Percentiles rank a stretch among this genome's conserved stretches.
These are phyloP conservation scores for Penicillium aurantiogriseum DNA, from an alignment of 2,329 filamentous ascomycete species.

Conservation along the genomic window DNA sequence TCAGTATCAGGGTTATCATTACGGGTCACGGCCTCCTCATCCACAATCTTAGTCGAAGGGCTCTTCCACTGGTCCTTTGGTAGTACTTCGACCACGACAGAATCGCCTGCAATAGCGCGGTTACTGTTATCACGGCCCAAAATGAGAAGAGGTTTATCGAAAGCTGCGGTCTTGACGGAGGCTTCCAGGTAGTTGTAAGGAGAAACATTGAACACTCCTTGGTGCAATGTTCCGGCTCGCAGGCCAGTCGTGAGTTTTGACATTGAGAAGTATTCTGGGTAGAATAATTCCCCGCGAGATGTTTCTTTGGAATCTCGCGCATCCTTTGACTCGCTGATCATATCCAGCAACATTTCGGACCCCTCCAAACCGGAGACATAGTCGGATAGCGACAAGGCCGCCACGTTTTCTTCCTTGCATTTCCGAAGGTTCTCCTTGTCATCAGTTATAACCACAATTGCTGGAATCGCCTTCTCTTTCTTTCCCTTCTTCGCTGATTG, in stretches of 20 bases:
- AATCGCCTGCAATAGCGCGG: conserved; percentile 83
- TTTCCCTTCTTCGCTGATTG: conserved; percentile 55
- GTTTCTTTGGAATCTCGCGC: conserved; percentile 61
- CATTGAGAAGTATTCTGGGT: conserved; percentile 83
- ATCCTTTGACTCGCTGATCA: conserved; percentile 80
- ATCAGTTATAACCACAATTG: conserved; percentile 90
- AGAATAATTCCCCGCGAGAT: conserved; percentile 69
- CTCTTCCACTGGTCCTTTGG: conserved; percentile 96
- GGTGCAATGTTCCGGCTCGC: conserved; percentile 83
- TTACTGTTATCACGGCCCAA: conserved; percentile 96
- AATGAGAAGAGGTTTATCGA: conserved; percentile 83
- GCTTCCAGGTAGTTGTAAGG: conserved; percentile 98
- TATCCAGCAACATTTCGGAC: conserved; percentile 80
- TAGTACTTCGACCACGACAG: conserved; percentile 88
- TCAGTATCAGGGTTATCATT: conserved; percentile 92
- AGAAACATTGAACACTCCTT: conserved; percentile 93
- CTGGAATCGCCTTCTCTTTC: conserved; percentile 61
- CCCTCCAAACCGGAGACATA: conserved; percentile 86
- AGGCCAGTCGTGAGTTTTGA: conserved; percentile 94
- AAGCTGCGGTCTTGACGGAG: conserved; percentile 83
- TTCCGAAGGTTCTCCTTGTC: conserved; percentile 85
- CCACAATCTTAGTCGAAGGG: conserved; percentile 91
- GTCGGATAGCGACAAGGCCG: conserved; percentile 65
- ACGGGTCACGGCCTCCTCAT: conserved; percentile 86
- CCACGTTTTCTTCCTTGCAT: conserved; percentile 69